Evolutionary conservation across 2,329 filamentous ascomycete species (phyloP).

Genomic region (Hypoxylon rubiginosum): DNA sequence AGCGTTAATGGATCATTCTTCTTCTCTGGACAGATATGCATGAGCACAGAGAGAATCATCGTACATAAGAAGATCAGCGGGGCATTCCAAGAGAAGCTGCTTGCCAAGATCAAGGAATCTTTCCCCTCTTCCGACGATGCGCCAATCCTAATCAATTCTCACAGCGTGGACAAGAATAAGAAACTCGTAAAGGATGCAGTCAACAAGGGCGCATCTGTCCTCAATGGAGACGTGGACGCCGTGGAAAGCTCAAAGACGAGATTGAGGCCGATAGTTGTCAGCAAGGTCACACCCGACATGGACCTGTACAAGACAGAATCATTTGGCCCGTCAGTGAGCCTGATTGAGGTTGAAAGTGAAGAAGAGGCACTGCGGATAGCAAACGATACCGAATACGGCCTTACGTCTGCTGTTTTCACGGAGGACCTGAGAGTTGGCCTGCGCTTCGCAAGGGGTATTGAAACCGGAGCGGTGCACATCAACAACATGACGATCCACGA

Average conservation of each 20-base stretch:
- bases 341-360: conserved; percentile 70
- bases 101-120: conserved; percentile 45
- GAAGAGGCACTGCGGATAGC: conserved; percentile 75
- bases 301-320: conserved; percentile 74
- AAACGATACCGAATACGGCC: conserved; percentile 78
- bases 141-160: conserved; percentile 48
- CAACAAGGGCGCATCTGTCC: conserved; percentile 68
- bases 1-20: conserved; percentile 72
- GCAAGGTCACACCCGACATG: conserved; percentile 73
- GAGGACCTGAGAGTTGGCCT: conserved; percentile 68
- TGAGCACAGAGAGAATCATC: conserved; percentile 77
- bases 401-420: conserved; percentile 75
- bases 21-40: conserved; percentile 76
- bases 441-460: conserved; percentile 65
- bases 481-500: conserved; percentile 61
- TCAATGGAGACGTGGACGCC: conserved; percentile 63
- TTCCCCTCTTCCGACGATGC: conserved; percentile 47
- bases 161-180: conserved; percentile 51
- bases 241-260: conserved; percentile 55
- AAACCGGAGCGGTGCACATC: conserved; percentile 66
- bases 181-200: conserved; percentile 67
- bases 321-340: conserved; percentile 74
- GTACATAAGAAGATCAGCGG: conserved; percentile 68
- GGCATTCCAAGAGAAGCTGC: conserved; percentile 61
- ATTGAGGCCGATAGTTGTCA: conserved; percentile 71